Evolutionary conservation across 2,329 filamentous ascomycete species (phyloP).

Genomic region (Magnaporthiopsis rhizophila): DNA sequence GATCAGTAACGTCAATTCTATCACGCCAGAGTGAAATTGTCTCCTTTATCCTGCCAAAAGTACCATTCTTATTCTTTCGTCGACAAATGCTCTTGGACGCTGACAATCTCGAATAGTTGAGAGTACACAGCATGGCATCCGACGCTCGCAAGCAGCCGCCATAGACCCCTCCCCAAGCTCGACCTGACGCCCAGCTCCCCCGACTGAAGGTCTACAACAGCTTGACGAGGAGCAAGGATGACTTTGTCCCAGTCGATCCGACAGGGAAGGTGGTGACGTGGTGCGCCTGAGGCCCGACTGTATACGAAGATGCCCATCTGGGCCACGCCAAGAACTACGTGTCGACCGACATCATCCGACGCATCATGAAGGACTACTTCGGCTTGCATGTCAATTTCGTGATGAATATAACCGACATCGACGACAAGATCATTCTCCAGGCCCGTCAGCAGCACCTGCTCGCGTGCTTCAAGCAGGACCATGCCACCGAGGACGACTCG

Average conservation of each 20-base stretch:
- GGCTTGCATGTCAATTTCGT: conserved; percentile 63
- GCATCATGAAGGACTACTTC: conserved; percentile 64
- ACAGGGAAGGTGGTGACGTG: conserved; percentile 15
- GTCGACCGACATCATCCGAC: conserved; percentile 64
- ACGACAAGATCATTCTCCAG: conserved; percentile 42
- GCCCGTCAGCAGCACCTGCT: conserved; percentile 19
- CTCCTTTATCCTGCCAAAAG: background rate
- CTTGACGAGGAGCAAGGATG: conserved; percentile 53
- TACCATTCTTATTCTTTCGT: background rate
- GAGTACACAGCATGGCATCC: conserved; percentile 11
- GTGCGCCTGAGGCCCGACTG: conserved; percentile 24
- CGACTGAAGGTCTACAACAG: conserved; percentile 56
- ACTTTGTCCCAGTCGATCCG: conserved; percentile 42
- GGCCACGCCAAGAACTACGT: conserved; percentile 74
- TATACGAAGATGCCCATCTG: conserved; percentile 67
- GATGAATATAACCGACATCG: conserved; percentile 70
- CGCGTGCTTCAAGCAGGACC: conserved; percentile 15
- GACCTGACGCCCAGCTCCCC: conserved; percentile 11
- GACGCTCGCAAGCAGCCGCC: conserved; percentile 13
- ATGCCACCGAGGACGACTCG: conserved; percentile 13
- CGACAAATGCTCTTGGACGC: conserved; percentile 1
- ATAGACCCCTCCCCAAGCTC: conserved; percentile 10
- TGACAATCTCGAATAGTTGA: conserved; percentile 13
- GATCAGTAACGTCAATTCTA: background rate
- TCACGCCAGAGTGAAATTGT: background rate